Percentiles rank a stretch among this genome's conserved stretches.
phyloP scores from a whole-genome alignment of 495 filamentous ascomycete species.

The Penicillium malachiteum region DNA sequence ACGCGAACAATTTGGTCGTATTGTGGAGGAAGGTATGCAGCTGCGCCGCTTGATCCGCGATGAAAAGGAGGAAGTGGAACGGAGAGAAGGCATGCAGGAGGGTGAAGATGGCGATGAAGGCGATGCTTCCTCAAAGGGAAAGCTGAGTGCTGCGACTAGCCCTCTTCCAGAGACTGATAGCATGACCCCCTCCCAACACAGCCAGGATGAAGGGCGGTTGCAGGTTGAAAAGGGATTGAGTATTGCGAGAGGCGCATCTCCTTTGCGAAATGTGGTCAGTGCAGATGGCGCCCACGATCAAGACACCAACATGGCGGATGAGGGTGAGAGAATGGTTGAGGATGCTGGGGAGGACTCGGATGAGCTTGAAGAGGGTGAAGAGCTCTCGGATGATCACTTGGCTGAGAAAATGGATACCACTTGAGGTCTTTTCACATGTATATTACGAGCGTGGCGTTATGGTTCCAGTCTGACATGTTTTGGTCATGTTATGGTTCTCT shows the following conservation, averaged over 20 bases:
- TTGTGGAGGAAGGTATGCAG: constrained; percentile 88
- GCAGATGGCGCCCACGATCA: constrained; percentile 33
- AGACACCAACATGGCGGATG: constrained; percentile 58
- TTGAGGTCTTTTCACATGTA: constrained; percentile 21
- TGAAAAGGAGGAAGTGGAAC: constrained; percentile 86
- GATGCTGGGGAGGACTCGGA: constrained; percentile 40
- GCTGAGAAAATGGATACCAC: constrained; percentile 71
- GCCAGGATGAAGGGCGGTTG: constrained; percentile 47
- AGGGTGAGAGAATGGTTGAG: constrained; percentile 59
- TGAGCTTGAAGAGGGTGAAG: constrained; percentile 48
- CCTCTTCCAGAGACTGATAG: constrained; percentile 60
- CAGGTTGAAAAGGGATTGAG: constrained; percentile 35
- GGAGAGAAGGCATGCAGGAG: constrained; percentile 75
- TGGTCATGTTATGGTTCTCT: background rate
- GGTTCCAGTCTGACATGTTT: background rate
- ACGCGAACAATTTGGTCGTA: constrained; percentile 81
- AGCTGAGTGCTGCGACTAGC: constrained; percentile 58
- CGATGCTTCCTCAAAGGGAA: constrained; percentile 52
- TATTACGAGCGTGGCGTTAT: constrained; percentile 38
- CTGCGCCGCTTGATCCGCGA: constrained; percentile 84
- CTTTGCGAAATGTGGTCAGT: constrained; percentile 39
- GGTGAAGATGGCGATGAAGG: constrained; percentile 73
- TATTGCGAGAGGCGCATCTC: constrained; percentile 34
- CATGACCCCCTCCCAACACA: constrained; percentile 47
- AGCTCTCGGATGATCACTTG: constrained; percentile 49